Conservation (phyloP, 2,329 filamentous ascomycete genomes). For the Xylaria hypoxylon region DNA sequence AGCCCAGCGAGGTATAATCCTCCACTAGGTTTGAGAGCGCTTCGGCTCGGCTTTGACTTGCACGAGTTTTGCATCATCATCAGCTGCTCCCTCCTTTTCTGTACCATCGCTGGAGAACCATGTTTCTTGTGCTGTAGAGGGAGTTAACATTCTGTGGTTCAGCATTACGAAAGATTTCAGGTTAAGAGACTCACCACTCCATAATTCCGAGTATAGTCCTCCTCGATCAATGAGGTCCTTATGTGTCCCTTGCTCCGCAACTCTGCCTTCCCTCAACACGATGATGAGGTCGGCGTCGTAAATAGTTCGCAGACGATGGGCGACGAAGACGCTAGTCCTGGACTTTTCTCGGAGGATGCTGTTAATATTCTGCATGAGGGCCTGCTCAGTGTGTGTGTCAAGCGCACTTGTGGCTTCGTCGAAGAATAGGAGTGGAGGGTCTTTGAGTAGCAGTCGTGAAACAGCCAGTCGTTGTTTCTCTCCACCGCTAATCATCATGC, state of each 20-base stretch:
- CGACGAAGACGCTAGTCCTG: conserved; percentile 93
- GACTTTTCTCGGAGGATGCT: conserved; percentile 88
- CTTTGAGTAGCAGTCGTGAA: conserved; percentile 85
- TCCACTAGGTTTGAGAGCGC: neutral
- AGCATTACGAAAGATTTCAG: neutral
- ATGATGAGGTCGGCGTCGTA: conserved; percentile 95
- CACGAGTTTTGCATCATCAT: neutral
- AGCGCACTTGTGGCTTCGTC: conserved; percentile 94
- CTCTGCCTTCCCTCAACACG: conserved; percentile 83
- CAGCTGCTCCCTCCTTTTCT: conserved; percentile 20
- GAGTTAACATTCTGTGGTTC: conserved; percentile 4
- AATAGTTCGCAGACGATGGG: conserved; percentile 91
- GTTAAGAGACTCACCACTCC: conserved; percentile 76
- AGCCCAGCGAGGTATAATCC: neutral
- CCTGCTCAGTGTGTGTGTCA: conserved; percentile 93
- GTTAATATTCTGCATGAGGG: conserved; percentile 91
- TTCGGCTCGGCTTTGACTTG: neutral
- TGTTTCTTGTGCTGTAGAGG: conserved; percentile 37
- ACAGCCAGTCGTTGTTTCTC: conserved; percentile 94
- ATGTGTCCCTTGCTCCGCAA: conserved; percentile 92
- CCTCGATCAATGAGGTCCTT: conserved; percentile 81
- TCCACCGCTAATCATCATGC: conserved; percentile 95
- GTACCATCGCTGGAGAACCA: conserved; percentile 31
- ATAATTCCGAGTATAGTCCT: conserved; percentile 88
- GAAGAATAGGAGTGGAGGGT: conserved; percentile 91